Evolutionary conservation across 2,329 filamentous ascomycete species (phyloP), one percentile per base, ranked within the genome.

Genomic region (Cladosporium sp.): DNA sequence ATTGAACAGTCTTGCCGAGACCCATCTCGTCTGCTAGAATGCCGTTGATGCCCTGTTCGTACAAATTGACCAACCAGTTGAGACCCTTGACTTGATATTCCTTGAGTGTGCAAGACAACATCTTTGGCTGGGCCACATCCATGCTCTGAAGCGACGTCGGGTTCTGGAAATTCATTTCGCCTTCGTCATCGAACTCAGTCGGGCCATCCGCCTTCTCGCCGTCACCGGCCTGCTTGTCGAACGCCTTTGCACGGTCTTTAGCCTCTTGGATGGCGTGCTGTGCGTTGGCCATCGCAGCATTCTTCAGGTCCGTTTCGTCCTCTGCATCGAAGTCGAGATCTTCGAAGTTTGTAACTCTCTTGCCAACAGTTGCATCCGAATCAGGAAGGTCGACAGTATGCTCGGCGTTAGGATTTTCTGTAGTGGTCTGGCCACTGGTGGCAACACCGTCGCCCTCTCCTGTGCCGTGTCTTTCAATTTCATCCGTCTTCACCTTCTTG

Each of bases 151-250:
- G 82, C 69, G 93, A 94, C 3, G 92, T 94, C 0, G 94, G 94
- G 72, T 99, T 97, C 77, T 99, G 94, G 81, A 99, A 99, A 78
- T 99, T 99, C 89, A 99, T 90, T 77, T 99, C 94, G 67, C 92
- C 93, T 69, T 97, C 92, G 60, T 97, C 92, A 60, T 97, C 92
- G 65, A 94, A 89, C 74, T 89, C 67, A 30, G 66, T 66, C 40
- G 70, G 67, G 5, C 66, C 67, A 40, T 63, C 63, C 11, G 64
- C 51, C 8, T 69, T 58, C 17, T 68, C 67, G 84, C 85, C 69
- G 86, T 84, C 55, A 85, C 80, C 55, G 80, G 82, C 81, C 61
- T 66, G 65, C 55, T 91, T 87, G 77, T 97, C 96, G 82, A 99
- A 99, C 9, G 90, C 90, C 54, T 92, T 87, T 0, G 94, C 94